Conservation (phyloP, 352 stramenopile species). For the Pythium scleroteichum region DNA sequence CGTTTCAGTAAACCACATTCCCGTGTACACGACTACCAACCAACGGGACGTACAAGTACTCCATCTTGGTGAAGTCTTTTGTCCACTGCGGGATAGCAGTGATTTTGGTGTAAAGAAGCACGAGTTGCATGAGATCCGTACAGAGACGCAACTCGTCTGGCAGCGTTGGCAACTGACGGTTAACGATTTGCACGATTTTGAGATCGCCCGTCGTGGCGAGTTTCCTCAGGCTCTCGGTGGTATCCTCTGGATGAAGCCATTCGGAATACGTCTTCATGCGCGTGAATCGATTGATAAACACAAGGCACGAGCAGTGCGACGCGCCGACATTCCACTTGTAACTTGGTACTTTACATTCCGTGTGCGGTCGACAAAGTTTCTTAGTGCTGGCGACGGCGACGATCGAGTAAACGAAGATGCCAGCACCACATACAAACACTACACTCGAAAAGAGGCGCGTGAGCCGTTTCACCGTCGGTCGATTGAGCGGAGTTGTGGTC, state of each 20-base stretch:
- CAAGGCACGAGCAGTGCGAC: conserved; percentile 23
- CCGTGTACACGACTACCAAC: too few species aligned
- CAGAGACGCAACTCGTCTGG: conserved; percentile 21
- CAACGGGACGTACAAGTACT: conserved; percentile 28
- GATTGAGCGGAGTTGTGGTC: too few species aligned
- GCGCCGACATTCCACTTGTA: conserved; percentile 30
- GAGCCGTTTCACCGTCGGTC: not conserved
- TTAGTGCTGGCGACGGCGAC: conserved; percentile 8
- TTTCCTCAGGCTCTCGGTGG: conserved; percentile 6
- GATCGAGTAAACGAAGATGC: conserved; percentile 25
- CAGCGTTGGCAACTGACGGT: conserved; percentile 19
- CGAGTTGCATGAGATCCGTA: conserved; percentile 15
- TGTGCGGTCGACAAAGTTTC: not conserved
- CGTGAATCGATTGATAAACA: conserved; percentile 19
- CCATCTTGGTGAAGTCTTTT: conserved; percentile 17
- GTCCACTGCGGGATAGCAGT: conserved; percentile 21
- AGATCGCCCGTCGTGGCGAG: conserved; percentile 21
- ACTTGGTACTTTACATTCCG: conserved; percentile 22
- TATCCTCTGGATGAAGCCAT: conserved; percentile 14
- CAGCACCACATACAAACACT: conserved; percentile 9
- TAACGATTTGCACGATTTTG: conserved; percentile 31
- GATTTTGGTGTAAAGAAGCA: conserved; percentile 34
- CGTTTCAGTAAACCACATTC: too few species aligned
- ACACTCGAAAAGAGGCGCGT: not conserved
- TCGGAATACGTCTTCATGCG: not conserved